phyloP scores from a whole-genome alignment of 768 basidiomycete species.

The Chalciporus piperatus region DNA sequence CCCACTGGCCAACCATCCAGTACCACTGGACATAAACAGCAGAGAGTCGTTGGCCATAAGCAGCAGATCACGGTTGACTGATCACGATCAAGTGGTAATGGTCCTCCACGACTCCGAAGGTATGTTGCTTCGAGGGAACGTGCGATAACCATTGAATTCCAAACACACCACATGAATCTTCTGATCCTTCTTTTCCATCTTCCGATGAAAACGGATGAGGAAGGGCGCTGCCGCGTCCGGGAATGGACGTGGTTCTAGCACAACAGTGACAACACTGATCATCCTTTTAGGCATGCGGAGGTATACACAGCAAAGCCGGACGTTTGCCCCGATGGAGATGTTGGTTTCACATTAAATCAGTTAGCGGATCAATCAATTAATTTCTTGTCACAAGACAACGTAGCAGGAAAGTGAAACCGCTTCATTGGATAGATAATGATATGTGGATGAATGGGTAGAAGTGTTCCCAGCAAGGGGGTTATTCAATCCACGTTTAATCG shows the following conservation, averaged over 20 bases:
- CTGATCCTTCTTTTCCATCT: background rate
- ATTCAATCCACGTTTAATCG: too few species aligned
- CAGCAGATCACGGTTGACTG: background rate
- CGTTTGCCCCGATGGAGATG: too few species aligned
- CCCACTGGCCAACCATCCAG: too few species aligned
- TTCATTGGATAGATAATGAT: too few species aligned
- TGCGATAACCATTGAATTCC: background rate
- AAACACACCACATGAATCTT: background rate
- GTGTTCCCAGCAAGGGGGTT: too few species aligned
- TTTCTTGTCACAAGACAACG: too few species aligned
- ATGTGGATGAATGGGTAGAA: too few species aligned
- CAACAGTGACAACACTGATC: background rate
- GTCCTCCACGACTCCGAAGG: background rate
- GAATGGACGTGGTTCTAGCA: background rate
- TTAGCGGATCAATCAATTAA: too few species aligned
- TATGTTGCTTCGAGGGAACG: background rate
- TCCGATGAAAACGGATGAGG: background rate
- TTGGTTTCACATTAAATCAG: too few species aligned
- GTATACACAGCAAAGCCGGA: too few species aligned
- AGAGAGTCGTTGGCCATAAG: background rate
- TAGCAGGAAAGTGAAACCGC: too few species aligned
- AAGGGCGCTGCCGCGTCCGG: background rate
- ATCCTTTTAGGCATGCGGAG: background rate
- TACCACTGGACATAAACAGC: too few species aligned
- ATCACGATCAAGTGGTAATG: background rate